Evolutionary conservation across 1,284 basidiomycete species (phyloP).

Genomic region (Cryptococcus maquisensis): DNA sequence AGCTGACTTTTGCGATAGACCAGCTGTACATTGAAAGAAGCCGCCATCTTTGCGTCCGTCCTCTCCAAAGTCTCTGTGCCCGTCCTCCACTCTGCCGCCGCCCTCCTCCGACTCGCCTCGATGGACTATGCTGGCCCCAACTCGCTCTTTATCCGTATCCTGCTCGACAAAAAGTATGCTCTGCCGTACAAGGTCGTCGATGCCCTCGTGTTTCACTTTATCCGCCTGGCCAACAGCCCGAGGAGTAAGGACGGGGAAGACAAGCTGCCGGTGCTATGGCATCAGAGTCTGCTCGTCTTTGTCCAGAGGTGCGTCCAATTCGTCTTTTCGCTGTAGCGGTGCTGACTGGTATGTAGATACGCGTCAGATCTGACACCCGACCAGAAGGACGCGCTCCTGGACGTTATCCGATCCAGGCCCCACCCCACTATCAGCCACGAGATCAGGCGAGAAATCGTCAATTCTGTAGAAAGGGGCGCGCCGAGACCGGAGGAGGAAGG

Average conservation of each 20-base stretch:
- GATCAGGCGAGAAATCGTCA: slow-evolving; percentile 72
- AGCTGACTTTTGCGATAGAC: slow-evolving; percentile 47
- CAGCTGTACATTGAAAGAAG: slow-evolving; percentile 89
- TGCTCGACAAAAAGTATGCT: slow-evolving; percentile 97
- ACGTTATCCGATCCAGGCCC: slow-evolving; percentile 79
- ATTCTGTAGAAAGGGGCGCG: slow-evolving; percentile 53
- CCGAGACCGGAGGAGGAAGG: slow-evolving; percentile 42
- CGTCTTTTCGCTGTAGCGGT: background rate
- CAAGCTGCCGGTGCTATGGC: slow-evolving; percentile 93
- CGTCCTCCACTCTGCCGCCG: slow-evolving; percentile 92
- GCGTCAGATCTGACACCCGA: slow-evolving; percentile 94
- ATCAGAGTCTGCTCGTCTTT: slow-evolving; percentile 93
- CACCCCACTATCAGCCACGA: slow-evolving; percentile 88
- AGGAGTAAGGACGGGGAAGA: slow-evolving; percentile 58
- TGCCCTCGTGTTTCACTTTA: slow-evolving; percentile 95
- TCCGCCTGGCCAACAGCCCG: slow-evolving; percentile 87
- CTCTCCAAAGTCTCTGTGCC: slow-evolving; percentile 89
- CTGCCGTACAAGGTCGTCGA: slow-evolving; percentile 98
- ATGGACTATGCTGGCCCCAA: slow-evolving; percentile 98
- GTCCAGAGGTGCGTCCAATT: slow-evolving; percentile 68
- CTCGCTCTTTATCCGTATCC: slow-evolving; percentile 92
- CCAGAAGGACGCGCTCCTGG: slow-evolving; percentile 95
- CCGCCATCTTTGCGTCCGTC: slow-evolving; percentile 89
- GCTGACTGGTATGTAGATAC: slow-evolving; percentile 58
- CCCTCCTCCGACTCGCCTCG: slow-evolving; percentile 83